Percentiles rank a stretch among this genome's conserved stretches.
Conservation (phyloP, 352 stramenopile genomes). For the Globisporangium mamillatum region DNA sequence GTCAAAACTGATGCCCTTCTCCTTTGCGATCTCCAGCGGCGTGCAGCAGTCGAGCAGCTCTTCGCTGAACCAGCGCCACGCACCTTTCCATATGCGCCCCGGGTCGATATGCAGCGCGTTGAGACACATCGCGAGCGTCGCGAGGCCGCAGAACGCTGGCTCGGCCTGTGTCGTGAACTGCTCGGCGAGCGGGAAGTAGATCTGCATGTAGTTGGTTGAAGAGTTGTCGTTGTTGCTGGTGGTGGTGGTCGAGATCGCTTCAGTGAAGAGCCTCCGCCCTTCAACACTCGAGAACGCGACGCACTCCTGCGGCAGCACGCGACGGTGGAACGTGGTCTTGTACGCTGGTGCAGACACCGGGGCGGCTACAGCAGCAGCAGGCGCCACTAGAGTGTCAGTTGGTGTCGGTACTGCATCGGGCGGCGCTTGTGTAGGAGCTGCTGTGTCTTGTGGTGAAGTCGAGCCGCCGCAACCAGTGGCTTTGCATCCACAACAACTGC, state of each 20-base stretch:
- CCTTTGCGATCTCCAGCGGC: slow-evolving; percentile 62
- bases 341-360: slow-evolving; percentile 2
- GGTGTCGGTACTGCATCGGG: background rate
- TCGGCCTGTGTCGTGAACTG: slow-evolving; percentile 91
- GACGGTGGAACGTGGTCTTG: slow-evolving; percentile 77
- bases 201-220: slow-evolving; percentile 70
- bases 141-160: slow-evolving; percentile 89
- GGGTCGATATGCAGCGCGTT: slow-evolving; percentile 79
- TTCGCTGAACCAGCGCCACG: slow-evolving; percentile 84
- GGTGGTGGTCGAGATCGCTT: slow-evolving; percentile 34
- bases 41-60: slow-evolving; percentile 84
- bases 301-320: slow-evolving; percentile 73
- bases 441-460: background rate
- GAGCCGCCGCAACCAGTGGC: background rate
- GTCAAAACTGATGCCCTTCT: slow-evolving; percentile 66
- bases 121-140: slow-evolving; percentile 80
- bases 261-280: slow-evolving; percentile 81
- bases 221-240: slow-evolving; percentile 9
- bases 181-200: slow-evolving; percentile 92
- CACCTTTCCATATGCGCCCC: slow-evolving; percentile 69
- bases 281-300: slow-evolving; percentile 82
- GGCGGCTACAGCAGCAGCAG: background rate
- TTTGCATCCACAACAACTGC: background rate
- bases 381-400: background rate
- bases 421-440: background rate